Percentiles rank a stretch among this genome's conserved stretches.
phyloP scores from a whole-genome alignment of 1,284 basidiomycete species.

The Dichomitus squalens region DNA sequence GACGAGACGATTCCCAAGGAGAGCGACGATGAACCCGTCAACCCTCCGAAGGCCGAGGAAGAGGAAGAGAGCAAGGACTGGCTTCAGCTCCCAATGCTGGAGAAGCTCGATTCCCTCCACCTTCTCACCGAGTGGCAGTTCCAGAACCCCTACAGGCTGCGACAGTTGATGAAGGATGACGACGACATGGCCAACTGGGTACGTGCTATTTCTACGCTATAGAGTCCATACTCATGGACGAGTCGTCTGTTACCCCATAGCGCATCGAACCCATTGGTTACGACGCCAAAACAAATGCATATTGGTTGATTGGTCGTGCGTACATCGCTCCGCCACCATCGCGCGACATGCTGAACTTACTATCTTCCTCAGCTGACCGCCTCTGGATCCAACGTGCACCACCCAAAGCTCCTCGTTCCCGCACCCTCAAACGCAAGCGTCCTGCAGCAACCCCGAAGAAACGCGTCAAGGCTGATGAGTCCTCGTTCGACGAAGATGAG shows the following conservation, averaged over 20 bases:
- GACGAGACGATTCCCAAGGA: constrained; percentile 18
- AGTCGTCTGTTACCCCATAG: constrained; percentile 38
- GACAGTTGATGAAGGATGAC: constrained; percentile 74
- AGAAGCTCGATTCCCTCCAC: constrained; percentile 79
- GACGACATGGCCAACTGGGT: constrained; percentile 79
- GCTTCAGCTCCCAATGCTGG: constrained; percentile 68
- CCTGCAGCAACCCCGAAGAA: constrained; percentile 23
- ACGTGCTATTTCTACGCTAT: constrained; percentile 31
- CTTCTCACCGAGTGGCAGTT: constrained; percentile 81
- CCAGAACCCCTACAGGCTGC: constrained; percentile 66
- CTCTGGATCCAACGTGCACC: constrained; percentile 83
- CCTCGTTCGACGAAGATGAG: constrained; percentile 19
- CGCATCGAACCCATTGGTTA: constrained; percentile 88
- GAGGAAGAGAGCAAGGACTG: constrained; percentile 55
- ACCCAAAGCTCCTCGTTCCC: constrained; percentile 50
- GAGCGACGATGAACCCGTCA: constrained; percentile 1
- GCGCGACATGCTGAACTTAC: neutral
- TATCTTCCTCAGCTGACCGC: constrained; percentile 58
- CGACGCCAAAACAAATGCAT: constrained; percentile 80
- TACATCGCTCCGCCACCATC: constrained; percentile 1
- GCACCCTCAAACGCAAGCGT: constrained; percentile 59
- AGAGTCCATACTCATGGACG: neutral
- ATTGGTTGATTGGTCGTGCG: constrained; percentile 85
- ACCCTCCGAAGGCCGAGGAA: constrained; percentile 1
- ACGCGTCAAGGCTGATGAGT: constrained; percentile 12